phyloP scores from a whole-genome alignment of 768 basidiomycete species.

The Lactarius trivialis region DNA sequence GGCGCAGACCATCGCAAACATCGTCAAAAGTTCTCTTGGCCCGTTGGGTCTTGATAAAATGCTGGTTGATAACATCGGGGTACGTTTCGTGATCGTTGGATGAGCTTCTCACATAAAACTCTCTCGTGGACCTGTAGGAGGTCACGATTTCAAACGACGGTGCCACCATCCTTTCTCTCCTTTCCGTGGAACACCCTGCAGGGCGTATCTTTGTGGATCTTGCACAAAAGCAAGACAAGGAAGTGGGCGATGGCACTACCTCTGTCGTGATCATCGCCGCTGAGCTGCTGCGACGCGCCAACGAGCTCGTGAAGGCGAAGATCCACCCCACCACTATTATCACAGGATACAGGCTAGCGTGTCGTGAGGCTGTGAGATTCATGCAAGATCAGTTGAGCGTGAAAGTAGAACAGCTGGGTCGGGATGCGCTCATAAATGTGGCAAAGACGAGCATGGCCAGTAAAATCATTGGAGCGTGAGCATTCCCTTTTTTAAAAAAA shows the following conservation, averaged over 20 bases:
- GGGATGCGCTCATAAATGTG: constrained; percentile 88
- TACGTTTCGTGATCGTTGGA: constrained; percentile 37
- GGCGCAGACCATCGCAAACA: constrained; percentile 93
- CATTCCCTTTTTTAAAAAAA: too few relatives aligned
- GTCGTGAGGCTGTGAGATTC: constrained; percentile 94
- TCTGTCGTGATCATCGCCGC: constrained; percentile 97
- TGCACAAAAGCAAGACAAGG: constrained; percentile 98
- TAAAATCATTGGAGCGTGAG: constrained; percentile 95
- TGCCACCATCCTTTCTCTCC: constrained; percentile 91
- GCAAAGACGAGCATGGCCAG: constrained; percentile 99
- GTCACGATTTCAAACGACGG: constrained; percentile 99
- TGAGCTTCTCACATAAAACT: constrained; percentile 13
- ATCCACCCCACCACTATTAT: constrained; percentile 99
- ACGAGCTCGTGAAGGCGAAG: constrained; percentile 95
- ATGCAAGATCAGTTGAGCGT: constrained; percentile 97
- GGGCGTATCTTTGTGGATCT: constrained; percentile 97
- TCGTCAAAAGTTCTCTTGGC: constrained; percentile 93
- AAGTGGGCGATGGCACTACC: constrained; percentile 98
- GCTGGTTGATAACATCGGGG: constrained; percentile 97
- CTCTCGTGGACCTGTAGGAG: constrained; percentile 52
- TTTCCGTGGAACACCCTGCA: constrained; percentile 94
- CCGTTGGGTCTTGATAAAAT: constrained; percentile 95
- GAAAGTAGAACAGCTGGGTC: constrained; percentile 87
- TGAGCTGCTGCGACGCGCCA: constrained; percentile 92
- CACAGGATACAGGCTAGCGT: constrained; percentile 94